Evolutionary conservation across 1,284 basidiomycete species (phyloP).

Genomic region (Rhodotorula sp.): DNA sequence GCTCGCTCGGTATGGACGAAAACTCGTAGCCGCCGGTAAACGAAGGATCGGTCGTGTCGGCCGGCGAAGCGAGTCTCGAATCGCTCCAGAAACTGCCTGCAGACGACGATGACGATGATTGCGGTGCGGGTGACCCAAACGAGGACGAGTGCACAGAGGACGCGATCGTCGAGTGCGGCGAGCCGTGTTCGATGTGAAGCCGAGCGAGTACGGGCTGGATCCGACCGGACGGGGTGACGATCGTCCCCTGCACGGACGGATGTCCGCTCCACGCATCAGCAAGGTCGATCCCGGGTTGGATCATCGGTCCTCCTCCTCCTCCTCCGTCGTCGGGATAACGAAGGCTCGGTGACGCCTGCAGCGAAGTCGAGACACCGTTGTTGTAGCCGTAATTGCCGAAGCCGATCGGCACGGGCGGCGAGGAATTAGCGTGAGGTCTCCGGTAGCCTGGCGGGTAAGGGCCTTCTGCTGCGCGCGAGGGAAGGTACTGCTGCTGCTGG

Average conservation of each 20-base stretch:
- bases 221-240: neutral
- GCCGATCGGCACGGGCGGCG: constrained; percentile 11
- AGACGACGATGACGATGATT: neutral
- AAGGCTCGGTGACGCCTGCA: neutral
- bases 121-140: neutral
- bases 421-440: constrained; percentile 24
- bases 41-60: constrained; percentile 8
- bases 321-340: neutral
- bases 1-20: neutral
- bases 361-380: neutral
- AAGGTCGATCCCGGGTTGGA: neutral
- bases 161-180: constrained; percentile 1
- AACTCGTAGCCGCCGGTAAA: neutral
- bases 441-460: neutral
- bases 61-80: constrained; percentile 18
- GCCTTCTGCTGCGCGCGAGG: neutral
- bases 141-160: neutral
- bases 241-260: constrained; percentile 3
- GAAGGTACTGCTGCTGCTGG: neutral
- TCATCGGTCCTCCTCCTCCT: neutral
- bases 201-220: constrained; percentile 3
- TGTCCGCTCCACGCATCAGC: neutral
- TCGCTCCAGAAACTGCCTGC: constrained; percentile 3
- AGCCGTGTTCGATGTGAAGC: neutral
- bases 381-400: neutral